Percentiles rank a stretch among this genome's conserved stretches.
These are phyloP conservation scores for Parasitella parasitica DNA, from an alignment of 371 early-diverging fungal genomes.

Conservation along the genomic window DNA sequence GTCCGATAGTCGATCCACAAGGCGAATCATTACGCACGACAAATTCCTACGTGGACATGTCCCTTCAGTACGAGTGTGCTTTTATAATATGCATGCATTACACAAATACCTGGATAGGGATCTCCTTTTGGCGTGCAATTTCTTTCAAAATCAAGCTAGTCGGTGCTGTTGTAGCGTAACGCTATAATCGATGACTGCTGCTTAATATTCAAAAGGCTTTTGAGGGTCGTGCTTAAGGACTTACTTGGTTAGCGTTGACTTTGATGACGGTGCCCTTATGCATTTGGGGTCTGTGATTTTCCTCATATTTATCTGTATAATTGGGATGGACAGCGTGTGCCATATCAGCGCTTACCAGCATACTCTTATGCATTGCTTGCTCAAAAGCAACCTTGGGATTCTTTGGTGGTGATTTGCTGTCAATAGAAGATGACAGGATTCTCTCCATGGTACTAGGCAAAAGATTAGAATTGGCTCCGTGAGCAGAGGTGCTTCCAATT, in stretches of 20 bases:
- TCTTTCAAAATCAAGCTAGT: slow-evolving; percentile 82
- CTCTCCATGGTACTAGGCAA: slow-evolving; percentile 72
- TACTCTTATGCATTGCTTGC: slow-evolving; percentile 81
- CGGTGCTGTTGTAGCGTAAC: slow-evolving; percentile 93
- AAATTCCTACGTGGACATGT: slow-evolving; percentile 70
- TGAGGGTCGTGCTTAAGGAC: background rate
- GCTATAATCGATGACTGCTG: slow-evolving; percentile 17
- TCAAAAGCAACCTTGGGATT: slow-evolving; percentile 64
- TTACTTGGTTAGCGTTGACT: slow-evolving; percentile 82
- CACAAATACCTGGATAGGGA: slow-evolving; percentile 82
- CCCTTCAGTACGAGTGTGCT: background rate
- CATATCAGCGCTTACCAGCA: slow-evolving; percentile 92
- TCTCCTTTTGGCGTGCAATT: slow-evolving; percentile 69
- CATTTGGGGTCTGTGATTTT: slow-evolving; percentile 88
- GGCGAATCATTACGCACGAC: slow-evolving; percentile 93
- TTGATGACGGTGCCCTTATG: slow-evolving; percentile 96
- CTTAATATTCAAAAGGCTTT: background rate
- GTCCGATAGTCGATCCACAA: slow-evolving; percentile 96
- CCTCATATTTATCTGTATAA: slow-evolving; percentile 85
- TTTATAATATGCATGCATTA: background rate
- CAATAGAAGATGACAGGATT: slow-evolving; percentile 36
- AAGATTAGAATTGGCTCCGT: slow-evolving; percentile 90
- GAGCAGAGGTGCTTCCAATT: slow-evolving; percentile 87
- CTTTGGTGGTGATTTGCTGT: slow-evolving; percentile 11
- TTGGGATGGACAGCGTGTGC: slow-evolving; percentile 95